A percentile compares a stretch with the other conserved stretches of the same genome.
Evolutionary conservation across 345 rosid species (phyloP).

Genomic region (Lepidium africanum): DNA sequence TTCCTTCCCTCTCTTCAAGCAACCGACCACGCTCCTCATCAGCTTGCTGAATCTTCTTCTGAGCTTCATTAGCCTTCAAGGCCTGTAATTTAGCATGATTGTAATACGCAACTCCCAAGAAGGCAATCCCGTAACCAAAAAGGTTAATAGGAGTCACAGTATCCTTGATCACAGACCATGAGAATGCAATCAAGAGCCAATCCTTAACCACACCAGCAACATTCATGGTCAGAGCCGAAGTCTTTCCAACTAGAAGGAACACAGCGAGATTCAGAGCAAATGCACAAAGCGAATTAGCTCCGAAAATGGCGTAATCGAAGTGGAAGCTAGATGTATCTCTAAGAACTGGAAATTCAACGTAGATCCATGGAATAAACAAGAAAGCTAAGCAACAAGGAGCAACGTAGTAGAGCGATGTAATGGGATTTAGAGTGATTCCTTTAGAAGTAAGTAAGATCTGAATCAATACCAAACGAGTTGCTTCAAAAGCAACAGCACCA

Average conservation of each 20-base stretch:
- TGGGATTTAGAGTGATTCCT: constrained; percentile 77
- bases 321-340: constrained; percentile 77
- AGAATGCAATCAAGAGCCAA: constrained; percentile 89
- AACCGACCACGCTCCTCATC: constrained; percentile 77
- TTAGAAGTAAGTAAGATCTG: constrained; percentile 86
- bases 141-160: constrained; percentile 83
- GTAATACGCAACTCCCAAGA: constrained; percentile 85
- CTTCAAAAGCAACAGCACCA: constrained; percentile 96
- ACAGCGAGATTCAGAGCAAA: constrained; percentile 90
- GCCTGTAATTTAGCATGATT: constrained; percentile 87
- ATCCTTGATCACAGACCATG: constrained; percentile 96
- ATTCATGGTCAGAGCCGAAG: constrained; percentile 96
- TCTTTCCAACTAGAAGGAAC: constrained; percentile 90
- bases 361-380: constrained; percentile 83
- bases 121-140: constrained; percentile 82
- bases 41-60: constrained; percentile 66
- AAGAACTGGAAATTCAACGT: constrained; percentile 72
- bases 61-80: constrained; percentile 75
- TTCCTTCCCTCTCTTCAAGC: constrained; percentile 70
- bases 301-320: constrained; percentile 80
- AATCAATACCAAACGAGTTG: constrained; percentile 85
- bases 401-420: constrained; percentile 75
- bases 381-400: constrained; percentile 87
- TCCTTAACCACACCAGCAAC: constrained; percentile 99
- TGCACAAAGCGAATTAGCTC: constrained; percentile 83